phyloP scores from a whole-genome alignment of 176 grass and related monocot species.

The Phyllostachys edulis region DNA sequence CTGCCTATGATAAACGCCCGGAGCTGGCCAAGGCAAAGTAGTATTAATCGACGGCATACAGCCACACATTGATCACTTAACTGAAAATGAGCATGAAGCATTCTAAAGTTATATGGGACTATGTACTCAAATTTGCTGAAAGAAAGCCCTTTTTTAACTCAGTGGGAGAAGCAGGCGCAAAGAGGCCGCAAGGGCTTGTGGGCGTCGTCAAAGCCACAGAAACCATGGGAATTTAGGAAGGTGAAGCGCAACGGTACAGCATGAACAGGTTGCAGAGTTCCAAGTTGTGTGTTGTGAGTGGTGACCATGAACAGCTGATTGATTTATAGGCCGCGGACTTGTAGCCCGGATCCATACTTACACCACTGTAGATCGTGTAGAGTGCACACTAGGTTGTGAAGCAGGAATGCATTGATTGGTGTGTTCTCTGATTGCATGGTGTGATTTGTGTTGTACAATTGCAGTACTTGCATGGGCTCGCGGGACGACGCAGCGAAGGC shows the following conservation, averaged over 20 bases:
- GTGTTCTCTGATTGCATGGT: background rate
- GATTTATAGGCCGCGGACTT: background rate
- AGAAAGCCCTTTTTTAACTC: background rate
- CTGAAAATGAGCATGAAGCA: background rate
- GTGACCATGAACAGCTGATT: constrained; percentile 1
- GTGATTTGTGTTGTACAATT: background rate
- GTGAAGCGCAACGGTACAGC: constrained; percentile 55
- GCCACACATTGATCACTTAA: background rate
- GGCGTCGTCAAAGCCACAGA: constrained; percentile 71
- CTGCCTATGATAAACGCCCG: constrained; percentile 73
- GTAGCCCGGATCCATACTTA: no score
- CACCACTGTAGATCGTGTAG: background rate
- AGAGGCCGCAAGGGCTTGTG: constrained; percentile 62
- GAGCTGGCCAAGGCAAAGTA: constrained; percentile 69
- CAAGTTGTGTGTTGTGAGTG: background rate
- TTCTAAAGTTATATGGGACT: background rate
- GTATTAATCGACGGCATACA: background rate
- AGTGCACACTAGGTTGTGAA: background rate
- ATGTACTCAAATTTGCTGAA: background rate
- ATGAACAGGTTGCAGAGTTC: background rate
- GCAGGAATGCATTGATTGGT: constrained; percentile 12
- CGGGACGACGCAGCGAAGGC: background rate
- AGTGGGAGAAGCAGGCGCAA: constrained; percentile 92
- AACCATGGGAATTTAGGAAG: constrained; percentile 97
- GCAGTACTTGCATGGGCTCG: background rate